phyloP scores from a whole-genome alignment of 164 flowering plant species.

The Nelumbo lutea region DNA sequence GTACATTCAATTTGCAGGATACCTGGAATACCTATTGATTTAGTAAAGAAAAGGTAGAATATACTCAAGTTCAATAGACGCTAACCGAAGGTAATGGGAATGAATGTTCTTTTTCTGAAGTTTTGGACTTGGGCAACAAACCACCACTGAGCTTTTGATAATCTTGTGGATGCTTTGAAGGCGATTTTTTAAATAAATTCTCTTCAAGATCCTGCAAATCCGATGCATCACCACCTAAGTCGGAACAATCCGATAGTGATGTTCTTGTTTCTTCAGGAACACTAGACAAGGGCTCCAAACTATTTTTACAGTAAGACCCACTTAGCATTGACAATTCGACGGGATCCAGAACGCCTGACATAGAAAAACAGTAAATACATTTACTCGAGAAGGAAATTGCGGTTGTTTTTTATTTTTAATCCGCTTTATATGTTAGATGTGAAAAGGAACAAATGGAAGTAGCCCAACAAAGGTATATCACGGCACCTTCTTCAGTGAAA shows the following conservation, averaged over 20 bases:
- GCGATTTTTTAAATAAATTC: constrained; percentile 25
- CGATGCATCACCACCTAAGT: constrained; percentile 13
- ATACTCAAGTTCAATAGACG: not conserved
- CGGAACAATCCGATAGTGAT: not conserved
- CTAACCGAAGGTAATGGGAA: constrained; percentile 30
- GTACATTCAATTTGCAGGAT: no score
- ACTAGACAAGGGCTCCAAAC: no score
- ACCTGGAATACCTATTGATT: no score
- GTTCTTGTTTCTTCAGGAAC: constrained; percentile 23
- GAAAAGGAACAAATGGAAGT: no score
- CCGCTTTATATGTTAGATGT: no score
- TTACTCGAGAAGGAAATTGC: no score
- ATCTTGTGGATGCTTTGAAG: constrained; percentile 15
- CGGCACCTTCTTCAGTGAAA: constrained; percentile 84
- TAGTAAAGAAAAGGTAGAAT: no score
- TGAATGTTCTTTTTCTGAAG: constrained; percentile 19
- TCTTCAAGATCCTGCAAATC: constrained; percentile 26
- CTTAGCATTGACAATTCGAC: no score
- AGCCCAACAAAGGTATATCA: not conserved
- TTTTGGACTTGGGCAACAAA: constrained; percentile 14
- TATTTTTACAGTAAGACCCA: no score
- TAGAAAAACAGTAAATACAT: not conserved
- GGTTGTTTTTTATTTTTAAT: no score
- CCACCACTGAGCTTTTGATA: constrained; percentile 13
- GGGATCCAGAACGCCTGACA: constrained; percentile 76